Evolutionary conservation across 2,329 filamentous ascomycete genomes (phyloP).

Genomic region (Trichoderma sp.): DNA sequence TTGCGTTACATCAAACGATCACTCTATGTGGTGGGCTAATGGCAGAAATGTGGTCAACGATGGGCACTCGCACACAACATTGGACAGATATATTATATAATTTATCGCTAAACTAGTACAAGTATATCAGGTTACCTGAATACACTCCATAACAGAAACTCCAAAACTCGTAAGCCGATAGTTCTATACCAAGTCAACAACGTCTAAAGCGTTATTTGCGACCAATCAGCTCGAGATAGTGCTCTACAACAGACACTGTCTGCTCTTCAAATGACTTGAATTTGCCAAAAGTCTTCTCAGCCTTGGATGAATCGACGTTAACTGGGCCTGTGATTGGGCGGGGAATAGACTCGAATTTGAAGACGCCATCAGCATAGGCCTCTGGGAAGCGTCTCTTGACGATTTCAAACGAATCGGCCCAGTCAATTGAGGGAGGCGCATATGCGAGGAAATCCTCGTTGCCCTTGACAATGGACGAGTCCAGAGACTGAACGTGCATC

Average conservation of each 20-base stretch:
- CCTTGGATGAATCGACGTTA: slow-evolving; percentile 34
- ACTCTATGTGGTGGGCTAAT: too few species aligned
- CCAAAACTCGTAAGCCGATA: neutral
- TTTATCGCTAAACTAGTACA: neutral
- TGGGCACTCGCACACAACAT: too few species aligned
- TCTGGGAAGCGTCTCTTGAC: slow-evolving; percentile 25
- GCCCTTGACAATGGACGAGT: slow-evolving; percentile 4
- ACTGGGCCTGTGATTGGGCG: neutral
- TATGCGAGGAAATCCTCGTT: slow-evolving; percentile 23
- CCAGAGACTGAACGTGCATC: slow-evolving; percentile 19
- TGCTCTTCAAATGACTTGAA: slow-evolving; percentile 40
- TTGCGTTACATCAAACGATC: neutral
- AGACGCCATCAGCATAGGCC: slow-evolving; percentile 15
- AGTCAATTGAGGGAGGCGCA: neutral
- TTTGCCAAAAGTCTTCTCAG: slow-evolving; percentile 38
- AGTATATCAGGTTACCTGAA: neutral
- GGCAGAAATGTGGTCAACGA: neutral
- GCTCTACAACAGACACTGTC: slow-evolving; percentile 38
- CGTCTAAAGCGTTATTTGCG: neutral
- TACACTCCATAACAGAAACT: neutral
- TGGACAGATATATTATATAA: neutral
- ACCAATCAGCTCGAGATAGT: slow-evolving; percentile 37
- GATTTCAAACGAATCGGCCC: slow-evolving; percentile 6
- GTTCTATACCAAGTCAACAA: neutral
- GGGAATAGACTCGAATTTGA: slow-evolving; percentile 23